A percentile compares a stretch with the other conserved stretches of the same genome.
phyloP scores from a whole-genome alignment of 2,329 filamentous ascomycete species.

The Dothideomycetidae sp. region DNA sequence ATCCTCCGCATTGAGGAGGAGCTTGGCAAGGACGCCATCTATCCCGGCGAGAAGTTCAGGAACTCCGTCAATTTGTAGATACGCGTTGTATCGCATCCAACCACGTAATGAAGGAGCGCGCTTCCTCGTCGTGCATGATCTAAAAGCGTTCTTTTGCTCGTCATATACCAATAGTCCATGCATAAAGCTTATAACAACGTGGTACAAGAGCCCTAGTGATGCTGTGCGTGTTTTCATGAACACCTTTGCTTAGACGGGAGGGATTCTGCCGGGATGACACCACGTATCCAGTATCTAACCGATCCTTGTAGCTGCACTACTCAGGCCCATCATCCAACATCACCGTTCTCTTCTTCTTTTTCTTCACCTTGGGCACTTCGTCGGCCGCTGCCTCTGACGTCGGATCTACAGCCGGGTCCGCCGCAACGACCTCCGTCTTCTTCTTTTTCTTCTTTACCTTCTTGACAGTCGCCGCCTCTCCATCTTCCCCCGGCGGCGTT shows the following conservation, averaged over 20 bases:
- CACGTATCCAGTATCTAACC: no score
- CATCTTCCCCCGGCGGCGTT: neutral
- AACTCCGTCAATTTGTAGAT: conserved; percentile 72
- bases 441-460: conserved; percentile 53
- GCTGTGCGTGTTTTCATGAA: no score
- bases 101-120: neutral
- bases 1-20: conserved; percentile 99
- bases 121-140: neutral
- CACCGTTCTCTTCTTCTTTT: conserved; percentile 63
- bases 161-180: neutral
- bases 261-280: no score
- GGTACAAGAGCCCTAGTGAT: no score
- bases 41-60: conserved; percentile 86
- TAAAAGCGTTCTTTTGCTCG: neutral
- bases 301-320: no score
- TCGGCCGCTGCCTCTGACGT: conserved; percentile 75
- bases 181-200: no score
- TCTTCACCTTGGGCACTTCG: conserved; percentile 95
- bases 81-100: neutral
- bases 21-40: conserved; percentile 74
- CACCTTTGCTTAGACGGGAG: no score
- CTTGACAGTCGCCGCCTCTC: conserved; percentile 38
- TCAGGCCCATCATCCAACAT: conserved; percentile 53
- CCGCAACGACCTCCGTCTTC: conserved; percentile 39
- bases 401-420: conserved; percentile 83